Evolutionary conservation across 306 rosid species (phyloP), one percentile per base, ranked within the genome.

Genomic region (Fragaria ananassa): DNA sequence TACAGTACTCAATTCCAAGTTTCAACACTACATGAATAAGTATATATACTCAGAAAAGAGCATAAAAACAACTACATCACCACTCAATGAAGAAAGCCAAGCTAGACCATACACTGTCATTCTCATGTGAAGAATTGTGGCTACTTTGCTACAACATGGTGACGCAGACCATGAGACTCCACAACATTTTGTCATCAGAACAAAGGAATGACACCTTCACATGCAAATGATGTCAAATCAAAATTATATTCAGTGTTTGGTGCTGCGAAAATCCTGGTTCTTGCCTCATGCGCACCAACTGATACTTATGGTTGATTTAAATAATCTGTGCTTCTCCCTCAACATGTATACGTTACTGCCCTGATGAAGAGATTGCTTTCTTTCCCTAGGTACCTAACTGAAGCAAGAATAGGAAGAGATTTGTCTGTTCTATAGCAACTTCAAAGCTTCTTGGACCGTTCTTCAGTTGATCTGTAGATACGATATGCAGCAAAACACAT

Each of bases 401-500:
- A 70, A 80, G 78, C 66, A 53, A 50, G 56, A 70, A 74, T 10
- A 14, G 34, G 54, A 71, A 71, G 63, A 54, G 14, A 41, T 68
- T 56, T 58, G 42, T 77, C 18, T 35, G 4, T 74, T 51, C 65
- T 37, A 35, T 70, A 76, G 63, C 44, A 47, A 78, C 53, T 73
- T 88, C 89, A 91, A 29, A 80, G 81, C 51, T 85, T 85, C 74
- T 87, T 83, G 46, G 97, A 81, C 78, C 85, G 74, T 78, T 96
- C 86, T 54, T 77, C 80, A 41, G 97, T 83, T 51, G 97, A 79
- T 87, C 89, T 89, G 91, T 87, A 91, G 72, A 96, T 91, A 34
- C 93, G 89, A 80, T 83, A 92, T 67, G 97, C 97, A 81, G 98
- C 99, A 50, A 87, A 70, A 76, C 98, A 92, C 98, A 96, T 91